A percentile compares a stretch with the other conserved stretches of the same genome.
phyloP scores from a whole-genome alignment of 2,329 filamentous ascomycete genomes.

The Colletotrichum simmondsii region DNA sequence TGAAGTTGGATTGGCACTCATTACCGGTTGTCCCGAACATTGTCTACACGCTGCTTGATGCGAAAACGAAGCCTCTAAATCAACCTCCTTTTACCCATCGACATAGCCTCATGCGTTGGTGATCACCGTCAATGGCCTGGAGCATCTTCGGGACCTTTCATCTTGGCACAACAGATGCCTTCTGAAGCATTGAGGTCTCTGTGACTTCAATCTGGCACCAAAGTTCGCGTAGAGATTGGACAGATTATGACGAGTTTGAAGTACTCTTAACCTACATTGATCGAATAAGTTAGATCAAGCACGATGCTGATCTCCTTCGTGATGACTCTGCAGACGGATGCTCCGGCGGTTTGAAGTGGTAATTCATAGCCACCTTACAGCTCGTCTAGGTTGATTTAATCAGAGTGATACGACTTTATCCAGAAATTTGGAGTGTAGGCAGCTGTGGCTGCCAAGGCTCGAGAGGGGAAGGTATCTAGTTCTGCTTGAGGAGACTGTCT shows the following conservation, averaged over 20 bases:
- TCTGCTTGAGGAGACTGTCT: not conserved
- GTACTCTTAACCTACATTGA: not conserved
- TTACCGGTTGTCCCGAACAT: not conserved
- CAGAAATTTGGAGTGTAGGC: not conserved
- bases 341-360: not conserved
- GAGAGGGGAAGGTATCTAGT: not conserved
- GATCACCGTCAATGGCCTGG: not conserved
- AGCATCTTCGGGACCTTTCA: not conserved
- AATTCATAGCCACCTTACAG: not conserved
- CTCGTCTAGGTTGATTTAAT: not conserved
- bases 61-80: not conserved
- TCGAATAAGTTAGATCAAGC: not conserved
- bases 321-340: not conserved
- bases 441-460: not conserved
- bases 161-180: not conserved
- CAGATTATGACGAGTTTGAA: too few relatives aligned
- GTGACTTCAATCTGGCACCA: not conserved
- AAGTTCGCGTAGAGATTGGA: too few relatives aligned
- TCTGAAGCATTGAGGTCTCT: not conserved
- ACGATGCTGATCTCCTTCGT: not conserved
- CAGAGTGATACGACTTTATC: not conserved
- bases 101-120: not conserved
- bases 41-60: not conserved
- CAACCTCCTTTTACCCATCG: not conserved
- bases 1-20: not conserved